Base-by-base conservation (phyloP, 106 monocot genomes). In the Dioscorea zingiberensis region DNA sequence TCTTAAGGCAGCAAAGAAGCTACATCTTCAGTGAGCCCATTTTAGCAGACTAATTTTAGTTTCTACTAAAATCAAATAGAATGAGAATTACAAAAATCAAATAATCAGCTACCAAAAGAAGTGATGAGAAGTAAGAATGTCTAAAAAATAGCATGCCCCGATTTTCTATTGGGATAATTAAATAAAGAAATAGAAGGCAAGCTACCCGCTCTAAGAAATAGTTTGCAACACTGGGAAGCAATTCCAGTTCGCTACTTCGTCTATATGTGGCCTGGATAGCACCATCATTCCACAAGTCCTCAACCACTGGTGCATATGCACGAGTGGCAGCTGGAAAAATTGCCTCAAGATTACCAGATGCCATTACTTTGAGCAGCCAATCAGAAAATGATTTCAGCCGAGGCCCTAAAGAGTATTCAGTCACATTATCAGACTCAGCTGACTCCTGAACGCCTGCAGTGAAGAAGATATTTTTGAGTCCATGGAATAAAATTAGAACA, bases 271-370 rank as follows among this genome's bases (percentile, higher is more conserved):
- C 82, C 78, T 90, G 94, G 71, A 94, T 87, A 54, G 84, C 90
- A 69, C 82, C 25, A 77, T 87, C 81, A 64, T 87, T 85, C 94
- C 94, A 94, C 53, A 94, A 60, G 62, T 94, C 90, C 80, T 87
- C 87, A 29, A 90, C 90, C 29, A 60, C 21, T 4, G 86, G 87
- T 47, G 94, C 84, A 81, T 94, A 84, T 69, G 84, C 90, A 62
- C 87, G 86, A 30, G 87, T 82, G 64, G 86, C 78, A 65, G 94
- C 87, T 54, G 89, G 90, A 51, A 90, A 94, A 71, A 90, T 82
- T 51, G 71, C 90, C 67, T 94, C 86, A 14, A 94, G 68, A 55
- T 69, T 80, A 48, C 93, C 93, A 16, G 71, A 76, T 55, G 80
- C 86, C 74, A 86, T 84, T 47, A 70, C 76, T 49, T 78, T 77